Evolutionary conservation across 129 eudicot genomes (phyloP).

Genomic region (Rutidosis leptorrhynchoides): DNA sequence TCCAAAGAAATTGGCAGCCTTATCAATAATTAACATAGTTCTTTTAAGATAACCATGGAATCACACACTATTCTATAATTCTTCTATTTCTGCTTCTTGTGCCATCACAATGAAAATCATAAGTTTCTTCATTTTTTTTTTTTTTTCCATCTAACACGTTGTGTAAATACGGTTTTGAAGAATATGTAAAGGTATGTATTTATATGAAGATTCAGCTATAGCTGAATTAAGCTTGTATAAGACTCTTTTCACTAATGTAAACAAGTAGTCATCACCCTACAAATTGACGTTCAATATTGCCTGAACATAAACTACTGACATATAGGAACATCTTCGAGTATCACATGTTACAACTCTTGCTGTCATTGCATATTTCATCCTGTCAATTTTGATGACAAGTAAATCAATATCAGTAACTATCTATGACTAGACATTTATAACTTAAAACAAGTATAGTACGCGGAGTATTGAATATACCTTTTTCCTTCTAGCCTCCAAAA

Average conservation of each 20-base stretch:
- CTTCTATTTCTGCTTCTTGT: conserved; percentile 14
- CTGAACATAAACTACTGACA: conserved; percentile 3
- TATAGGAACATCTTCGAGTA: background rate
- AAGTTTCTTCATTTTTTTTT: background rate
- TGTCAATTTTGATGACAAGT: conserved; percentile 27
- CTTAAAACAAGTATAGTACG: background rate
- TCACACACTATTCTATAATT: background rate
- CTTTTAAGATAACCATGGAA: background rate
- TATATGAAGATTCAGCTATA: background rate
- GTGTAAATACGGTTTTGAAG: conserved; percentile 16
- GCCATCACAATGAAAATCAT: conserved; percentile 3
- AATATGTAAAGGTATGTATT: no score
- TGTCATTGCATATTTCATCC: conserved; percentile 57
- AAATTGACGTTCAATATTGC: conserved; percentile 14
- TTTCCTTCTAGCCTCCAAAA: conserved; percentile 68
- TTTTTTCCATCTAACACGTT: background rate
- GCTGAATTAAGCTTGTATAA: background rate
- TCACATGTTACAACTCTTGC: conserved; percentile 56
- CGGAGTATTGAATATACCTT: conserved; percentile 45
- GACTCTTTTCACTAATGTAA: conserved; percentile 6
- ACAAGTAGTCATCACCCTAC: background rate
- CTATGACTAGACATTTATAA: background rate
- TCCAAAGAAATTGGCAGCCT: background rate
- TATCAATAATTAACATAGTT: conserved; percentile 14
- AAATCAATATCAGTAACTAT: conserved; percentile 14